Evolutionary conservation across 257 asterid genomes (phyloP), one percentile per base, ranked within the genome.

Genomic region (Cordia subcordata): DNA sequence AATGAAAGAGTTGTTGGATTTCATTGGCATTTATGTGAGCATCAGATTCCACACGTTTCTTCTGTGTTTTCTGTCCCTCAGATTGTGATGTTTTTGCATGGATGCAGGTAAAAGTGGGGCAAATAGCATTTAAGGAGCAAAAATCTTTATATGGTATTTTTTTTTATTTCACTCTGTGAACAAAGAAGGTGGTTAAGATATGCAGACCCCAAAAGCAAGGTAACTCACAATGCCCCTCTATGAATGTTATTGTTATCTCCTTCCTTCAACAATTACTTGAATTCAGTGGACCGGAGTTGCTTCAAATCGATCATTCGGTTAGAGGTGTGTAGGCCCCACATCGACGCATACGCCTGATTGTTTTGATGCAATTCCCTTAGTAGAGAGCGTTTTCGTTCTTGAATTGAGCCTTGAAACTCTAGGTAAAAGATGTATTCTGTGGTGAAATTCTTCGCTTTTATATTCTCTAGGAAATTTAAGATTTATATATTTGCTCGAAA

Each of bases 41-140:
- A 76, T 77, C 76, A 84, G 84, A 85, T 83, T 66, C 89, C 73
- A 55, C 68, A 53, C 58, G 74, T 68, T 68, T 63, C 42, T 55
- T 47, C 49, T 58, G 44, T 58, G 21, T 62, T 55, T 33, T 54
- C 65, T 71, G 74, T 54, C 65, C 40, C 38, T 63, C 66, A 69
- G 76, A 63, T 72, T 72, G 72, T 81, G 77, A 64, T 61, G 63
- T 65, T 60, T 68, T 69, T 77, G 80, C 66, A 65, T 44, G 53
- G 20, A 73, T 76, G 77, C 90, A 77, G 95, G 78, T 65, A 11
- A 68, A n/a, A 72, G 93, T 81, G 84, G 83, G 83, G 70, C 73
- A 65, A 62, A 51, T 37, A 67, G 83, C 83, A 83, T 78, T 78
- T 68, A 81, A 73, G 73, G 64, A 53, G 66, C 61, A 47, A 13